Evolutionary conservation across 2,329 filamentous ascomycete genomes (phyloP).

Genomic region (Cladosporium sp.): DNA sequence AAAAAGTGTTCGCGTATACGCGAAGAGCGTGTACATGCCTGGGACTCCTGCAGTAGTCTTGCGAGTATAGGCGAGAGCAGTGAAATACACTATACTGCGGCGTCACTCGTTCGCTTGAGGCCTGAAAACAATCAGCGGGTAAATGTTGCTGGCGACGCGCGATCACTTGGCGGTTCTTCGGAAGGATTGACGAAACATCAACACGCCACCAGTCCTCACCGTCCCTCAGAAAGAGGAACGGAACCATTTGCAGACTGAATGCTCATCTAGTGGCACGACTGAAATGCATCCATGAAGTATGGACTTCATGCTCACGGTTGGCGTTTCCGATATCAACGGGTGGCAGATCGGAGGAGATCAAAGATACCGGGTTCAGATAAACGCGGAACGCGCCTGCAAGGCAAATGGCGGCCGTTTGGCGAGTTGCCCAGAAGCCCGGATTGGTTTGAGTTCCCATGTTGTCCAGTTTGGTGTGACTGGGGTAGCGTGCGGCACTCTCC

Average conservation of each 20-base stretch:
- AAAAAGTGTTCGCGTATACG: no score
- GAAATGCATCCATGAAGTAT: neutral
- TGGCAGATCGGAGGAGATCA: neutral
- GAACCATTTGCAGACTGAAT: no score
- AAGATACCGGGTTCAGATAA: neutral
- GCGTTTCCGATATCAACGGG: neutral
- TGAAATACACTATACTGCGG: neutral
- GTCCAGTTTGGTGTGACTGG: neutral
- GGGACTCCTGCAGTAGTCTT: no score
- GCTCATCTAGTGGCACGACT: no score
- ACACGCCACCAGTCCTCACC: no score
- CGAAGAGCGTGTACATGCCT: no score
- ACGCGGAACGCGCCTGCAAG: conserved; percentile 3
- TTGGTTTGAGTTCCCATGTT: neutral
- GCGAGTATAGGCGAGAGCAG: neutral
- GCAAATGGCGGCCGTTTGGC: neutral
- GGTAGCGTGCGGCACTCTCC: conserved; percentile 1
- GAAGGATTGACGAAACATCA: neutral
- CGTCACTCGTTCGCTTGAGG: neutral
- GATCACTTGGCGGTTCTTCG: neutral
- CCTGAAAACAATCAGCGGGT: neutral
- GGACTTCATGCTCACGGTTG: neutral
- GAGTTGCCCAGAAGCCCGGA: conserved; percentile 5
- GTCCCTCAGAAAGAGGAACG: no score
- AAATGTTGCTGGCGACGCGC: neutral